Percentiles rank a stretch among this genome's conserved stretches.
phyloP scores from a whole-genome alignment of 768 basidiomycete genomes.

The Psilocybe cubensis region DNA sequence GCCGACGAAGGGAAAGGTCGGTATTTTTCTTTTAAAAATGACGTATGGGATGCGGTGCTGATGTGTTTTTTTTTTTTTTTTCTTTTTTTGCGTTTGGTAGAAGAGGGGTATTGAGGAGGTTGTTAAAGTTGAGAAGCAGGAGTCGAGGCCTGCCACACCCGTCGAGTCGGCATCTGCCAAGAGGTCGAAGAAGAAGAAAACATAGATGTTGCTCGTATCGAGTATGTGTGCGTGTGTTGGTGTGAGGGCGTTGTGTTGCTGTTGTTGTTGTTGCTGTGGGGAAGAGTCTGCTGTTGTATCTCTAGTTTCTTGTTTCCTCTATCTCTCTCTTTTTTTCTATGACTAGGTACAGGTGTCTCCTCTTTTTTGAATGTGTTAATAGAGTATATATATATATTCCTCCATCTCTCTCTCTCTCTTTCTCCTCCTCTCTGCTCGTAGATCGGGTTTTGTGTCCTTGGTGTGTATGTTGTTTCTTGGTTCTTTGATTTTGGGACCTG shows the following conservation, averaged over 20 bases:
- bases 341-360: no score
- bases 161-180: constrained; percentile 54
- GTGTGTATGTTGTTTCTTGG: background rate
- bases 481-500: no score
- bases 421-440: background rate
- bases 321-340: no score
- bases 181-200: constrained; percentile 74
- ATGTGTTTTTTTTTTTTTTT: constrained; percentile 29
- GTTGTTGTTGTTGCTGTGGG: background rate
- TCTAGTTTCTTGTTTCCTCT: no score
- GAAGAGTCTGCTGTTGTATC: no score
- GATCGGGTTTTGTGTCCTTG: background rate
- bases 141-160: constrained; percentile 68
- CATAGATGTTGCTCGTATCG: no score
- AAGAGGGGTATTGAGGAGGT: constrained; percentile 78
- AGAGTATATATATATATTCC: background rate
- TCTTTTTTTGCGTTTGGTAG: constrained; percentile 23
- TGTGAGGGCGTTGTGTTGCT: background rate
- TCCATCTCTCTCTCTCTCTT: background rate
- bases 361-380: background rate
- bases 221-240: no score
- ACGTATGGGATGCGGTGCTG: no score
- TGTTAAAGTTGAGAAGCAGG: constrained; percentile 49
- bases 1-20: constrained; percentile 67
- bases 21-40: constrained; percentile 22